phyloP scores from a whole-genome alignment of 495 filamentous ascomycete genomes.

The Hypoxylon subgilvum region DNA sequence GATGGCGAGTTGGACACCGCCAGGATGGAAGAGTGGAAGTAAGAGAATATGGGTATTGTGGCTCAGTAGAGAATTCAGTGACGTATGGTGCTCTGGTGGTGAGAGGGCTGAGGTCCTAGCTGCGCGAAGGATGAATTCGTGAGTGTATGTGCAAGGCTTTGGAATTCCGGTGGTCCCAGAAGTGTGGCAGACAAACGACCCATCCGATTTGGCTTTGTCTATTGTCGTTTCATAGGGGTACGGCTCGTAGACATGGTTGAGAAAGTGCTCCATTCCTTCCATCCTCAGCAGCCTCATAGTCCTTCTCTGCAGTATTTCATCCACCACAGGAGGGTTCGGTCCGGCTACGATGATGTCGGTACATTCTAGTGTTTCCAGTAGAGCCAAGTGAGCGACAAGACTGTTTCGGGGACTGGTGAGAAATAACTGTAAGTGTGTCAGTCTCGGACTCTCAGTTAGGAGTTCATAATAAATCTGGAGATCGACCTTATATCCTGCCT shows the following conservation, averaged over 20 bases:
- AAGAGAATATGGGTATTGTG: not conserved
- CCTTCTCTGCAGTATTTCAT: constrained; percentile 11
- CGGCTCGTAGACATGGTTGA: not conserved
- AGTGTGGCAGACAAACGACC: not conserved
- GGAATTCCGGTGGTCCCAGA: not conserved
- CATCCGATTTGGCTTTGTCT: not conserved
- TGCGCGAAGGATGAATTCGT: not conserved
- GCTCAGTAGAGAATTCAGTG: not conserved
- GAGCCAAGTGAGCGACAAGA: constrained; percentile 14
- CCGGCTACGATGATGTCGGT: constrained; percentile 9
- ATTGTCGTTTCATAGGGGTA: not conserved
- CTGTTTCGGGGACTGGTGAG: constrained; percentile 39
- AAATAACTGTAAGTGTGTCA: constrained; percentile 14
- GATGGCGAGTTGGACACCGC: not conserved
- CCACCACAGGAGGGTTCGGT: not conserved
- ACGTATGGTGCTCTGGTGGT: not conserved
- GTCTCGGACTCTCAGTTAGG: not conserved
- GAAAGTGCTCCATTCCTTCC: not conserved
- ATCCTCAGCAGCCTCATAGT: not conserved
- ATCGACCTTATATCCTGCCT: constrained; percentile 37
- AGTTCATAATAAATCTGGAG: not conserved
- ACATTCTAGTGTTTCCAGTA: constrained; percentile 22
- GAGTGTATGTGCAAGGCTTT: not conserved
- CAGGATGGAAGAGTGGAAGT: not conserved
- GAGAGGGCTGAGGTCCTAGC: not conserved